Conservation (phyloP, 305 asterid genomes). For the Fraxinus latifolia region DNA sequence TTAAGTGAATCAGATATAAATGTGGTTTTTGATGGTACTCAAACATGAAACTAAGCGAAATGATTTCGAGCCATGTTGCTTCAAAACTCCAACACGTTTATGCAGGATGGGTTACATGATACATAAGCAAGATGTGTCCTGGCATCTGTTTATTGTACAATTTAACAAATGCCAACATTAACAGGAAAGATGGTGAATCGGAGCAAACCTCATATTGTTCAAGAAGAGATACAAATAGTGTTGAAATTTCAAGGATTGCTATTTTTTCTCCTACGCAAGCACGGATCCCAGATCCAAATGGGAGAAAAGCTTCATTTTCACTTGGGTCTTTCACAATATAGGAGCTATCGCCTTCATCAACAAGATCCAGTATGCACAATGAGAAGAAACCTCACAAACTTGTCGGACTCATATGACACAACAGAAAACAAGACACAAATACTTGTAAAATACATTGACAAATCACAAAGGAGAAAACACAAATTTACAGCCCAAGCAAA, state of each 20-base stretch:
- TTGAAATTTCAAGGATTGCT: conserved; percentile 33
- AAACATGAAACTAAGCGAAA: not conserved
- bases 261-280: conserved; percentile 44
- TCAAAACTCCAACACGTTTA: not conserved
- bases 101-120: not conserved
- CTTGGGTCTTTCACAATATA: conserved; percentile 25
- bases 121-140: not conserved
- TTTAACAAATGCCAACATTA: not conserved
- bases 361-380: not conserved
- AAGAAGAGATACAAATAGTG: conserved; percentile 39
- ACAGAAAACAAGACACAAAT: not conserved
- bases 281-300: conserved; percentile 49
- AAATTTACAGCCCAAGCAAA: not conserved
- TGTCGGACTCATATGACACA: not conserved
- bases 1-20: no score
- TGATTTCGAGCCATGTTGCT: not conserved
- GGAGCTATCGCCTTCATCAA: conserved; percentile 20
- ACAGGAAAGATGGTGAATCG: not conserved
- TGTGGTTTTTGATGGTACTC: not conserved
- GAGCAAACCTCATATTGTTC: conserved; percentile 32
- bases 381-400: conserved; percentile 8
- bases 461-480: not conserved
- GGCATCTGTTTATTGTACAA: not conserved
- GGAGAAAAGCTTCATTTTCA: conserved; percentile 33
- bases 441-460: not conserved